phyloP scores from a whole-genome alignment of 148 eudicot species.

The Nepenthes mirabilis region DNA sequence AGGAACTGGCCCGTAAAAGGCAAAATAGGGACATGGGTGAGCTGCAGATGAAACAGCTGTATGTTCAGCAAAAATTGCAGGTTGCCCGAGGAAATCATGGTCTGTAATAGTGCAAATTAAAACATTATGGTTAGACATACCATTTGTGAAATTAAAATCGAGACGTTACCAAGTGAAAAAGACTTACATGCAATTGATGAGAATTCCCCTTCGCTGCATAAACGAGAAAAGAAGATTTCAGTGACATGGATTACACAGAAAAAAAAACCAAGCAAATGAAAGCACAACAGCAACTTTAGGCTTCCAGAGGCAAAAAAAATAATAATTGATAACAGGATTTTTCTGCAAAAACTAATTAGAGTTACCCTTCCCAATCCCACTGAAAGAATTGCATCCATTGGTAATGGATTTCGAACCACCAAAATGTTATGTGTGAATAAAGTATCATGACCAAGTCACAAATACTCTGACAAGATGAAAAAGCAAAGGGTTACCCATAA shows the following conservation, averaged over 20 bases:
- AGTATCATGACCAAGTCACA: too few species aligned
- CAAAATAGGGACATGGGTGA: conserved; percentile 78
- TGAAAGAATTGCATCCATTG: too few species aligned
- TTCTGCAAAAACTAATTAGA: too few species aligned
- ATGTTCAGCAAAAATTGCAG: conserved; percentile 63
- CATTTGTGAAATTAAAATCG: neutral
- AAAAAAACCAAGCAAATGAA: neutral
- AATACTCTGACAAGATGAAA: too few species aligned
- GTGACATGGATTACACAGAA: neutral
- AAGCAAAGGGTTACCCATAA: too few species aligned
- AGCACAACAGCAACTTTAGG: neutral
- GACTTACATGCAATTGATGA: conserved; percentile 64
- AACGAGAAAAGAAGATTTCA: conserved; percentile 7
- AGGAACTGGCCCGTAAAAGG: conserved; percentile 67
- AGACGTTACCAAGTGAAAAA: conserved; percentile 1
- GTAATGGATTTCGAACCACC: too few species aligned
- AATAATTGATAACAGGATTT: too few species aligned
- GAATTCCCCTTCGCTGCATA: conserved; percentile 68
- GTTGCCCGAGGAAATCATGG: conserved; percentile 79
- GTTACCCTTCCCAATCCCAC: too few species aligned
- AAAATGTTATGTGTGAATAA: too few species aligned
- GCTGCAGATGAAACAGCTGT: conserved; percentile 60
- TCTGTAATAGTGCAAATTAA: conserved; percentile 27
- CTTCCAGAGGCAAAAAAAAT: too few species aligned
- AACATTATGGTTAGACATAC: conserved; percentile 1